Conservation (phyloP, 768 basidiomycete genomes). For the Daedaleopsis sinensis region DNA sequence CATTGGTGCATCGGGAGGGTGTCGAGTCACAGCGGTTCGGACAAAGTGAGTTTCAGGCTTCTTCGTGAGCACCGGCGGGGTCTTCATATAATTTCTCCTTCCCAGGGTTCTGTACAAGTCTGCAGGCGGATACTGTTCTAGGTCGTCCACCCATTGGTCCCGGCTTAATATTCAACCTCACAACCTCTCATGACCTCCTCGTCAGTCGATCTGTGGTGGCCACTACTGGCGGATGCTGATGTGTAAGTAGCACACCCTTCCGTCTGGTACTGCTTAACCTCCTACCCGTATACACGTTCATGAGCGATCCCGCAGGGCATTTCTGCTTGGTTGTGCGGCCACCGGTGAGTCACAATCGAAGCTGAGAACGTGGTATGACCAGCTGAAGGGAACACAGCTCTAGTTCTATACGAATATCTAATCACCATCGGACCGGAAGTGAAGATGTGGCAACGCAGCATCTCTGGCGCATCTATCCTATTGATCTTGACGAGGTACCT, state of each 20-base stretch:
- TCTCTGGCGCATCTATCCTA: conserved; percentile 10
- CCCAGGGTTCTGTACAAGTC: background rate
- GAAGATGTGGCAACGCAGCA: conserved; percentile 16
- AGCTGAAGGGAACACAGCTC: background rate
- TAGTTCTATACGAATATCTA: conserved; percentile 18
- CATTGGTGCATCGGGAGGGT: background rate
- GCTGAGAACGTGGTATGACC: background rate
- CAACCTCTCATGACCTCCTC: too few relatives aligned
- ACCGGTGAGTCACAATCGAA: conserved; percentile 8
- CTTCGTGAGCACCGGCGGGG: too few relatives aligned
- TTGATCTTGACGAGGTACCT: conserved; percentile 20
- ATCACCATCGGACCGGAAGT: conserved; percentile 19
- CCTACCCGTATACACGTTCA: background rate
- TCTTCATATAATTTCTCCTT: background rate
- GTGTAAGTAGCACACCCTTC: too few relatives aligned
- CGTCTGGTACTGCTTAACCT: background rate
- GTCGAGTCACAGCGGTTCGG: too few relatives aligned
- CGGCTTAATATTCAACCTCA: too few relatives aligned
- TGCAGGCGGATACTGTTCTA: too few relatives aligned
- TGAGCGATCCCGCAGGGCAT: conserved; percentile 12
- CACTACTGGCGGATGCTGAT: conserved; percentile 10
- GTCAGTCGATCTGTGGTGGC: background rate
- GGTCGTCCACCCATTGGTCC: too few relatives aligned
- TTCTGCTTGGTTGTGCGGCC: conserved; percentile 12
- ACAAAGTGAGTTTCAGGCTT: too few relatives aligned